phyloP scores from a whole-genome alignment of 2,329 filamentous ascomycete genomes.

The Fusarium devonianum region DNA sequence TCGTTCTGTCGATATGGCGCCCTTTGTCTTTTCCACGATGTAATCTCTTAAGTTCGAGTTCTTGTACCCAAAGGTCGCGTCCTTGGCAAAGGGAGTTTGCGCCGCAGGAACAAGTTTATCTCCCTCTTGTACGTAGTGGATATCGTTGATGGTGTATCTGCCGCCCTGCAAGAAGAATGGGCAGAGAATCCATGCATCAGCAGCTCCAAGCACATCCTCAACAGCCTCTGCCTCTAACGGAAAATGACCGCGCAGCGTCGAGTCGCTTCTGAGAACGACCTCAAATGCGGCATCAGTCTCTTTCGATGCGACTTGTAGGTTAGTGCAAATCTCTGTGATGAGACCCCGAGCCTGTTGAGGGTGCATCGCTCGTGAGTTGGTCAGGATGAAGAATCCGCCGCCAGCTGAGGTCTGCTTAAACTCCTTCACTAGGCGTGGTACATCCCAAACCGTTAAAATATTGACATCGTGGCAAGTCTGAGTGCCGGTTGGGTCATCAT shows the following conservation, averaged over 20 bases:
- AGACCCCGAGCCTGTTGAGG: constrained; percentile 55
- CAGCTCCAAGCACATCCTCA: constrained; percentile 56
- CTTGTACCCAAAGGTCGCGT: constrained; percentile 64
- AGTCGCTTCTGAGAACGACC: constrained; percentile 64
- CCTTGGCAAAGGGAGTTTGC: constrained; percentile 62
- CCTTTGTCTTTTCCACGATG: constrained; percentile 60
- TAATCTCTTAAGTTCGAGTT: constrained; percentile 57
- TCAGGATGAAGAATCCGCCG: constrained; percentile 66
- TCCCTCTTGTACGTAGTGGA: constrained; percentile 65
- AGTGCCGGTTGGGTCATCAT: constrained; percentile 66
- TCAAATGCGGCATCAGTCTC: constrained; percentile 54
- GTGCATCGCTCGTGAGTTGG: constrained; percentile 64
- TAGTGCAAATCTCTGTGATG: constrained; percentile 58
- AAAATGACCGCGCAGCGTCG: constrained; percentile 64
- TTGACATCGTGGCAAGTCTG: constrained; percentile 65
- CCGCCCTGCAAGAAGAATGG: constrained; percentile 68
- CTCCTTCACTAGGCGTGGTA: constrained; percentile 52
- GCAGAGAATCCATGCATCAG: constrained; percentile 62
- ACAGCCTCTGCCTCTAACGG: constrained; percentile 62
- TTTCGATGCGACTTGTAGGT: constrained; percentile 54
- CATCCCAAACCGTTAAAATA: constrained; percentile 62
- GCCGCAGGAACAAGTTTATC: constrained; percentile 51
- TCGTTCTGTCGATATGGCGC: constrained; percentile 47
- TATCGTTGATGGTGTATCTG: constrained; percentile 62
- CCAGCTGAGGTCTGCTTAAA: constrained; percentile 48